Evolutionary conservation across 192 early-diverging fungal species (phyloP).

Genomic region (Backusella mclennaniae): DNA sequence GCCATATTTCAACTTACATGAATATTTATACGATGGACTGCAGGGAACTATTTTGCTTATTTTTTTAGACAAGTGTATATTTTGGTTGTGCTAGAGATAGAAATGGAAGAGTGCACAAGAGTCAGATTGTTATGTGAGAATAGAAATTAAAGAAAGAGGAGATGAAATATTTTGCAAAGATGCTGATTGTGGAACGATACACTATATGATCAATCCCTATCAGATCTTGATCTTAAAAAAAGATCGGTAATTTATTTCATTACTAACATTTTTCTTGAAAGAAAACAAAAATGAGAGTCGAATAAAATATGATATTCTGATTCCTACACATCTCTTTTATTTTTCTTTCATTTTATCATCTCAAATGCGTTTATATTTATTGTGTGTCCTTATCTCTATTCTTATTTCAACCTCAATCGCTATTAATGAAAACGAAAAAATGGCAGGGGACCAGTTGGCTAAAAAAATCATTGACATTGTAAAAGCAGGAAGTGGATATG

Average conservation of each 20-base stretch:
- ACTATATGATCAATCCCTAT: not conserved
- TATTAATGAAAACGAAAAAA: not conserved
- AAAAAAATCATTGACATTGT: not conserved
- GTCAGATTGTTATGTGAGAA: not conserved
- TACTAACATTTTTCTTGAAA: not conserved
- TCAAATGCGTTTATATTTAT: not conserved
- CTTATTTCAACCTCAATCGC: not conserved
- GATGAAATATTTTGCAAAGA: not conserved
- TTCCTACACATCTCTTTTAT: not conserved
- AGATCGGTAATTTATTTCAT: slow-evolving; percentile 1
- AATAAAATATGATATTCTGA: not conserved
- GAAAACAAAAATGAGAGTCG: not conserved
- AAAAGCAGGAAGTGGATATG: not conserved
- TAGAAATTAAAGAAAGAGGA: not conserved
- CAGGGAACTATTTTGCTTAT: not conserved
- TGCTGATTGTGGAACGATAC: not conserved
- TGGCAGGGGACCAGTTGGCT: not conserved
- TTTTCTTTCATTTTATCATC: not conserved
- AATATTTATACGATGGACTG: not conserved
- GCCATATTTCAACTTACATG: not conserved
- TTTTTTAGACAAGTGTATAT: not conserved
- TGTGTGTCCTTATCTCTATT: not conserved
- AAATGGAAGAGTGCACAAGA: not conserved
- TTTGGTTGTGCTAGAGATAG: not conserved
- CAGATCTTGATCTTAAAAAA: slow-evolving; percentile 5